Evolutionary conservation across 129 eudicot species (phyloP), one percentile per base, ranked within the genome.

Genomic region (Deinandra increscens): DNA sequence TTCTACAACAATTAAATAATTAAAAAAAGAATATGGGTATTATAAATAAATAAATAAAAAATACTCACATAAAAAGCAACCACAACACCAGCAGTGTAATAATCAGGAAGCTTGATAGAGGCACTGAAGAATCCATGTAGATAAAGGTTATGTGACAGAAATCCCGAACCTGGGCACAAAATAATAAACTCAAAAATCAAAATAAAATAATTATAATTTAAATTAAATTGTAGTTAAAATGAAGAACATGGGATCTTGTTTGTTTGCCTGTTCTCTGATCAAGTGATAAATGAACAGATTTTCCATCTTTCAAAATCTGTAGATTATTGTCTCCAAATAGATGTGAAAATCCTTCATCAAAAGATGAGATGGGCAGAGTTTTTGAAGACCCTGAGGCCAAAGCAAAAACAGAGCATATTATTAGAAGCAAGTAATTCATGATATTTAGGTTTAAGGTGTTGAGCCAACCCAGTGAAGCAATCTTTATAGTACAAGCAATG

Each of bases 71-170:
- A 92, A 79, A 92, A 92, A 36, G 98, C 98, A 75, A 92, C 96
- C 17, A 92, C 98, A 65, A 86, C 96, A 68, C 98, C 98, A 78
- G 98, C 98, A 22, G 95, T 88, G 69, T 92, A 92, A 84, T 92
- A 94, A 64, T 96, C 87, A 61, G 98, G 98, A 18, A 92, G 86
- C 84, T 88, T 92, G 5, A 92, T 88, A 18, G 98, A 86, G 69
- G 98, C 96, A 75, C 98, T 92, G 82, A 92, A 92, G 84, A 86
- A 92, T 58, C 98, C 98, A 80, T 92, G 96, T 59, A 81, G 80
- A 46, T 92, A 92, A 49, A 92, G 70, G 76, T 92, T 96, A 43
- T 88, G 91, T 8, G 98, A 92, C 71, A 86, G 84, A 80, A 92
- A 92, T 65, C 98, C 98, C 77, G 98, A 81, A 71, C 98, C 98